Evolutionary conservation across 352 stramenopile genomes (phyloP).

Genomic region (Peronosclerospora sorghi): DNA sequence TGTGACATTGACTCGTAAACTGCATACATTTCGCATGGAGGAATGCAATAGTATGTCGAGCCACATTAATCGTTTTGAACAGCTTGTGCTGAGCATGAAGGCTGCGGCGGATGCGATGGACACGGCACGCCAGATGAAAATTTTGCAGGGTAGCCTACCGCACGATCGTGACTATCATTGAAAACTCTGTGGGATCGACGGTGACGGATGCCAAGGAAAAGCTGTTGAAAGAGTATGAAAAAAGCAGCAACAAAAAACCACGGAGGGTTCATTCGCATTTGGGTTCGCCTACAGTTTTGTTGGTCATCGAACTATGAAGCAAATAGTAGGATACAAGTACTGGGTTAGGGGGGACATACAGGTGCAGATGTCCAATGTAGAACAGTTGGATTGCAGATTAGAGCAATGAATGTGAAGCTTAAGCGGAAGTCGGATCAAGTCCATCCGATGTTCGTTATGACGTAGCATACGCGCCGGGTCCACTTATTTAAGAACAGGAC

Average conservation of each 20-base stretch:
- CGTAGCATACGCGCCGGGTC: too few species aligned
- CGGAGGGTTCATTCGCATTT: neutral
- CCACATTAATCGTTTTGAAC: neutral
- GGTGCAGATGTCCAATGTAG: too few species aligned
- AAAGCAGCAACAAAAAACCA: neutral
- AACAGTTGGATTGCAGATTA: too few species aligned
- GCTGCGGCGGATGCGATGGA: too few species aligned
- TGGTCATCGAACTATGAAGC: too few species aligned
- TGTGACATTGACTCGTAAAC: neutral
- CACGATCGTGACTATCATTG: neutral
- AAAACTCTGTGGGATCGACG: neutral
- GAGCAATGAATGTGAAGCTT: too few species aligned
- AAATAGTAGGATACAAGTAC: too few species aligned
- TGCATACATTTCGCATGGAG: neutral
- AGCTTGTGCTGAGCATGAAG: neutral
- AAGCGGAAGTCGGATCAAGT: too few species aligned
- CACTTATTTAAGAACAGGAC: too few species aligned
- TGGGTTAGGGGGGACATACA: too few species aligned
- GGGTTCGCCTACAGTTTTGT: too few species aligned
- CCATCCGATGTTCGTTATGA: too few species aligned
- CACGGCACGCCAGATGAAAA: neutral
- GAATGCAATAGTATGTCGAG: neutral
- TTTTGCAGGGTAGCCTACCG: neutral
- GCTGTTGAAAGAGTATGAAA: neutral
- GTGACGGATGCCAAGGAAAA: neutral